Conservation (phyloP, 2,329 filamentous ascomycete genomes). For the Epichloe glyceriae region DNA sequence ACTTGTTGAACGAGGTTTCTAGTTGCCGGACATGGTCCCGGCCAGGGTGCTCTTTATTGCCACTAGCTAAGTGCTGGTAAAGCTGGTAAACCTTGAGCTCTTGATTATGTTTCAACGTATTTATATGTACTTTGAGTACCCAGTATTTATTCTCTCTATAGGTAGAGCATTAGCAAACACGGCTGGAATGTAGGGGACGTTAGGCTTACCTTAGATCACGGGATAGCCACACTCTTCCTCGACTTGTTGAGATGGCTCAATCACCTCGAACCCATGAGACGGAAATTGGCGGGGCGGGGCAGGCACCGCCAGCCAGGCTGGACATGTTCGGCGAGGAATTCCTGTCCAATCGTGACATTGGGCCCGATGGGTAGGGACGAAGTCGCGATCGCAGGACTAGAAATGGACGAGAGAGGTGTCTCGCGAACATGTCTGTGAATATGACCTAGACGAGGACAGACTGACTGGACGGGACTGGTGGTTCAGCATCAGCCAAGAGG, state of each 20-base stretch:
- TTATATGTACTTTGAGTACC: conserved; percentile 22
- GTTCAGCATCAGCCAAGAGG: too few relatives aligned
- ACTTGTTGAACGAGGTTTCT: conserved; percentile 22
- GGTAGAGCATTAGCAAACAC: not conserved
- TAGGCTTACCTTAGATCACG: conserved; percentile 18
- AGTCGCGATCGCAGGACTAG: too few relatives aligned
- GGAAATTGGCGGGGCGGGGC: not conserved
- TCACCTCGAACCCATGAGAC: not conserved
- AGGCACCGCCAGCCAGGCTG: too few relatives aligned
- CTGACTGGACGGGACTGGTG: too few relatives aligned
- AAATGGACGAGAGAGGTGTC: too few relatives aligned
- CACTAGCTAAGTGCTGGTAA: conserved; percentile 15
- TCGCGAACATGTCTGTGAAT: too few relatives aligned
- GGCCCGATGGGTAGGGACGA: too few relatives aligned
- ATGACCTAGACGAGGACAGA: too few relatives aligned
- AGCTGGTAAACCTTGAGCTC: conserved; percentile 19
- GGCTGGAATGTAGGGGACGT: not conserved
- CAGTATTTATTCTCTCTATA: conserved; percentile 14
- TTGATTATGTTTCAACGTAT: conserved; percentile 14
- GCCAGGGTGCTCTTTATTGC: conserved; percentile 16
- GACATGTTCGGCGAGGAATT: too few relatives aligned
- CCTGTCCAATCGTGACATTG: too few relatives aligned
- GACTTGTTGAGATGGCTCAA: not conserved
- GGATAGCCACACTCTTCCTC: conserved; percentile 24
- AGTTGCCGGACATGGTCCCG: conserved; percentile 18